phyloP scores from a whole-genome alignment of 208 protist genomes.

The Novymonas esmeraldas region DNA sequence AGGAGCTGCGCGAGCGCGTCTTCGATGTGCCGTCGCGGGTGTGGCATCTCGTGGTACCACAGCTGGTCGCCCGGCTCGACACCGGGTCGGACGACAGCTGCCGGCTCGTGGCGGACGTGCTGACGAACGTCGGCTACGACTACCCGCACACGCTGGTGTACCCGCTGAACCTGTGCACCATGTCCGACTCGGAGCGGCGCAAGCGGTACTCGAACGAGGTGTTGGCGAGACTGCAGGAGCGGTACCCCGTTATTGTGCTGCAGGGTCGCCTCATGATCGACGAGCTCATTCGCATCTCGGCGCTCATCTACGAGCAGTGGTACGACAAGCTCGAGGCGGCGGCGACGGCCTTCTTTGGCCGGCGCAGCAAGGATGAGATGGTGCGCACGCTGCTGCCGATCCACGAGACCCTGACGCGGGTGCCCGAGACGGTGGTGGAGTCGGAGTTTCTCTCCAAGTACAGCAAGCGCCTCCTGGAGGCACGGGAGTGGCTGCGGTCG shows the following conservation, averaged over 20 bases:
- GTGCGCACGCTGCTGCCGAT: slow-evolving; percentile 90
- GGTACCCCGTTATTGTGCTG: slow-evolving; percentile 78
- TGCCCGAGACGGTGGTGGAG: slow-evolving; percentile 94
- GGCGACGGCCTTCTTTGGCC: slow-evolving; percentile 94
- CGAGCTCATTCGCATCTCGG: slow-evolving; percentile 98
- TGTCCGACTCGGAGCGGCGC: slow-evolving; percentile 77
- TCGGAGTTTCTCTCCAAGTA: slow-evolving; percentile 91
- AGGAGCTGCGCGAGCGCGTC: slow-evolving; percentile 92
- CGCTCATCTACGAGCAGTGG: slow-evolving; percentile 96
- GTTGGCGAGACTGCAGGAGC: slow-evolving; percentile 65
- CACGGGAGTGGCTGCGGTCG: slow-evolving; percentile 69
- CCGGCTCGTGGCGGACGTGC: slow-evolving; percentile 93
- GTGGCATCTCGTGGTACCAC: slow-evolving; percentile 99
- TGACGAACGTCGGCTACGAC: slow-evolving; percentile 93
- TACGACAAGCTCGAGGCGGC: slow-evolving; percentile 96
- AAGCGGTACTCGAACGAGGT: slow-evolving; percentile 75
- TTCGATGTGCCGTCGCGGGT: slow-evolving; percentile 94
- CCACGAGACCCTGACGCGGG: slow-evolving; percentile 94
- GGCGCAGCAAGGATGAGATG: slow-evolving; percentile 87
- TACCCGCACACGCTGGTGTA: slow-evolving; percentile 99
- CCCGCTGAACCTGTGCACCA: slow-evolving; percentile 97
- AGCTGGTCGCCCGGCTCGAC: slow-evolving; percentile 98
- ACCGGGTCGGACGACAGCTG: slow-evolving; percentile 90
- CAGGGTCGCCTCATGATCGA: slow-evolving; percentile 95
- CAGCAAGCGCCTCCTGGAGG: slow-evolving; percentile 60